A percentile compares a stretch with the other conserved stretches of the same genome.
Conservation (phyloP, 1,284 basidiomycete genomes). For the Neolentinus lepideus region DNA sequence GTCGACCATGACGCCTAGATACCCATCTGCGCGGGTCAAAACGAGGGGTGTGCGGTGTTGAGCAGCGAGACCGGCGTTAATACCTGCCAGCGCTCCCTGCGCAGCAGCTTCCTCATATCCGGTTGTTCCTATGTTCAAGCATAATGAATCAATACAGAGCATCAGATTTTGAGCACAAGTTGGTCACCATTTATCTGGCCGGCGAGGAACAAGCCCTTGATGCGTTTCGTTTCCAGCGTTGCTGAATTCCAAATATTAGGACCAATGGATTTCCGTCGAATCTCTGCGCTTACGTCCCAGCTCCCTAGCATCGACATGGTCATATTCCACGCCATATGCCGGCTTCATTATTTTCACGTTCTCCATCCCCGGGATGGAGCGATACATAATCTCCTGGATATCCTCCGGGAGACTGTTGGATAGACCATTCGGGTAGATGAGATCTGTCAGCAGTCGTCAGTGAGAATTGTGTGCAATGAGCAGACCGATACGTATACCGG, state of each 20-base stretch:
- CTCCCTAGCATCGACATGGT: slow-evolving; percentile 85
- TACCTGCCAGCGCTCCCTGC: slow-evolving; percentile 79
- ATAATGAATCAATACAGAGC: background rate
- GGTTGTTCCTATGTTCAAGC: slow-evolving; percentile 58
- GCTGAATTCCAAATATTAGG: slow-evolving; percentile 29
- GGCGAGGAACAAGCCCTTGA: slow-evolving; percentile 79
- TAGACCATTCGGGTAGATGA: slow-evolving; percentile 87
- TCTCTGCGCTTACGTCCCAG: slow-evolving; percentile 46
- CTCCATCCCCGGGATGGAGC: slow-evolving; percentile 79
- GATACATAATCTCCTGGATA: slow-evolving; percentile 72
- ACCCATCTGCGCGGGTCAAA: slow-evolving; percentile 78
- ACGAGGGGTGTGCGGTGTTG: slow-evolving; percentile 47
- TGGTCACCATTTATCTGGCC: slow-evolving; percentile 77
- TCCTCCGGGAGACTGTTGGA: slow-evolving; percentile 85
- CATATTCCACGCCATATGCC: slow-evolving; percentile 91
- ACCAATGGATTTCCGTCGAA: background rate
- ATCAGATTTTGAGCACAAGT: background rate
- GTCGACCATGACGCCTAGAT: slow-evolving; percentile 86
- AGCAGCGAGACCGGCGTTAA: slow-evolving; percentile 78
- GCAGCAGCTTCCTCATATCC: slow-evolving; percentile 92
- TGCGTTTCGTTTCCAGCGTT: slow-evolving; percentile 81
- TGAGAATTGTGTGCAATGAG: too few species aligned
- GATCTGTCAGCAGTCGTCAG: too few species aligned
- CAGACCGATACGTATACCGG: slow-evolving; percentile 52
- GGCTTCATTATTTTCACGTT: slow-evolving; percentile 76